Conservation (phyloP, 176 grass and related monocot species). For the Alloteropsis semialata region DNA sequence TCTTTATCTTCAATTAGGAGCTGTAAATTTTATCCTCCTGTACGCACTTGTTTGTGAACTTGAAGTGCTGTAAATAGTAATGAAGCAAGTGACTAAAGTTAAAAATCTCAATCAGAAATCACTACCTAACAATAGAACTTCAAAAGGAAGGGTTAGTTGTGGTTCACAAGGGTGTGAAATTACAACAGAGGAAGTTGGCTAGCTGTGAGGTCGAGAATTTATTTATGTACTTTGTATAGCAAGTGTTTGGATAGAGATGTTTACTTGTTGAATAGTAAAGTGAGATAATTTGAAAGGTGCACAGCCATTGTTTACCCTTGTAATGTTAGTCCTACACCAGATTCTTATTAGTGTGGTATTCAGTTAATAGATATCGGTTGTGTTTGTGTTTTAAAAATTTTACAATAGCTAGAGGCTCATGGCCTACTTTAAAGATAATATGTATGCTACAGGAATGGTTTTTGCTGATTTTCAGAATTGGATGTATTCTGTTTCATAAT, state of each 20-base stretch:
- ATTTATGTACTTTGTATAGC: conserved; percentile 15
- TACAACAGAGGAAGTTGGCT: not conserved
- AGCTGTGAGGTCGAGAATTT: not conserved
- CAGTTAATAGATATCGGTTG: not conserved
- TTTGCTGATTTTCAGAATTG: conserved; percentile 11
- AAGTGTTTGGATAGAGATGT: not conserved
- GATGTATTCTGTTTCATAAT: conserved; percentile 1
- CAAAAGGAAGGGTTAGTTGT: not conserved
- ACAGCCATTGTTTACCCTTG: not conserved
- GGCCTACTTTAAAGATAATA: not conserved
- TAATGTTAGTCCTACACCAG: not conserved
- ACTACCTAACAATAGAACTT: not conserved
- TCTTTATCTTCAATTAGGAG: no score
- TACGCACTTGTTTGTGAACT: conserved; percentile 5
- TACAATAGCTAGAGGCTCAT: conserved; percentile 1
- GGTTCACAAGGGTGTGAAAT: not conserved
- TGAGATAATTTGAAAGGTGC: not conserved
- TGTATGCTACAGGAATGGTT: not conserved
- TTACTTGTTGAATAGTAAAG: not conserved
- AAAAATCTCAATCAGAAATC: not conserved
- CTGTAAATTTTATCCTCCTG: not conserved
- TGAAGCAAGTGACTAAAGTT: not conserved
- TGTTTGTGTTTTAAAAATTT: not conserved
- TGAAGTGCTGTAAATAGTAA: not conserved
- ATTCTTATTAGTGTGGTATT: conserved; percentile 6